Evolutionary conservation across 306 rosid genomes (phyloP).

Genomic region (Albizia julibrissin): DNA sequence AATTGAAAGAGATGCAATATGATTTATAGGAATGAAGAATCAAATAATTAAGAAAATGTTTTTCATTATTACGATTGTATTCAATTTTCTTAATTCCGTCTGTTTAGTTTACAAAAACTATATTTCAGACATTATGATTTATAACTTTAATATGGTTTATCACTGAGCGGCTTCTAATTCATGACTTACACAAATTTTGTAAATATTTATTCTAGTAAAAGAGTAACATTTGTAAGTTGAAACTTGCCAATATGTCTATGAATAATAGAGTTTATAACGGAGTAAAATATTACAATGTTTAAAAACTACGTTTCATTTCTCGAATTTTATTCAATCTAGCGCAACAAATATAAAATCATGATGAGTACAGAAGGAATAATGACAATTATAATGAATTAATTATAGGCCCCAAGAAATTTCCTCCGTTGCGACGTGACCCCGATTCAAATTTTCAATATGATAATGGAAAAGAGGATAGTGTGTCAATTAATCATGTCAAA

Average conservation of each 20-base stretch:
- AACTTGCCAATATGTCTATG: background rate
- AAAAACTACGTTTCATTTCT: background rate
- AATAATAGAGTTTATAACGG: background rate
- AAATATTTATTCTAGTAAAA: too few relatives aligned
- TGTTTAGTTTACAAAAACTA: too few relatives aligned
- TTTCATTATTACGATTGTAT: too few relatives aligned
- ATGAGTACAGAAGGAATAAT: background rate
- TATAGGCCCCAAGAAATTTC: conserved; percentile 18
- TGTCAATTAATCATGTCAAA: background rate
- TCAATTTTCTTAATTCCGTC: too few relatives aligned
- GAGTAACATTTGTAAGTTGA: background rate
- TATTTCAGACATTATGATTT: too few relatives aligned
- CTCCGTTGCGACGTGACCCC: background rate
- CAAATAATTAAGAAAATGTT: too few relatives aligned
- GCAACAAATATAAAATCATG: background rate
- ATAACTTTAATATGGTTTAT: too few relatives aligned
- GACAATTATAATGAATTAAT: background rate
- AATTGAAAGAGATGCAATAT: background rate
- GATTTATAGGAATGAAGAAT: too few relatives aligned
- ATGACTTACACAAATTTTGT: background rate
- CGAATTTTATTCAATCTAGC: background rate
- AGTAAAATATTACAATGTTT: background rate
- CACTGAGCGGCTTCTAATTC: too few relatives aligned
- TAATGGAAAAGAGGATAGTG: background rate
- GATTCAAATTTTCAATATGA: background rate